phyloP scores from a whole-genome alignment of 768 basidiomycete species.

The Mrakia frigida region DNA sequence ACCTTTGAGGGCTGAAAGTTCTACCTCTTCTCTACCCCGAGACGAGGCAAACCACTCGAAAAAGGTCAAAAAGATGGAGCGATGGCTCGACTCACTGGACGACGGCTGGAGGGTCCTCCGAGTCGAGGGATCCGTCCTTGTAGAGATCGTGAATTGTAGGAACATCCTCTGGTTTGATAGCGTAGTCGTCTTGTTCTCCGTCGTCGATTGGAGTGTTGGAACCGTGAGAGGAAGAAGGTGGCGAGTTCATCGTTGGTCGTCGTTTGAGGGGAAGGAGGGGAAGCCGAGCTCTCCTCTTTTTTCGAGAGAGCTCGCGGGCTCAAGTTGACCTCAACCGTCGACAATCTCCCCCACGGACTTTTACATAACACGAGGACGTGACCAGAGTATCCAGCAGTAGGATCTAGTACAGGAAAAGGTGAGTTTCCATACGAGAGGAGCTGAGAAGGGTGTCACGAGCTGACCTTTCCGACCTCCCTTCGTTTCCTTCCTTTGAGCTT shows the following conservation, averaged over 20 bases:
- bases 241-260: not conserved
- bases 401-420: not conserved
- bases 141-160: constrained; percentile 16
- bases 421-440: not conserved
- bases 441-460: not conserved
- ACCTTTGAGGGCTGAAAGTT: too few relatives aligned
- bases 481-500: not conserved
- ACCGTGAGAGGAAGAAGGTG: not conserved
- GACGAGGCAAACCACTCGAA: not conserved
- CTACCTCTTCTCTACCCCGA: too few relatives aligned
- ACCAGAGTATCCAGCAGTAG: not conserved
- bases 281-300: too few relatives aligned
- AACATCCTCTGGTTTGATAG: not conserved
- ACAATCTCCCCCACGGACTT: not conserved
- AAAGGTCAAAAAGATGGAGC: not conserved
- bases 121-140: not conserved
- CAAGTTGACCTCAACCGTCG: not conserved
- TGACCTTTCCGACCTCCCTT: not conserved
- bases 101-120: not conserved
- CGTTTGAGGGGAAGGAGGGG: not conserved
- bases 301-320: not conserved
- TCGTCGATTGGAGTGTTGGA: not conserved
- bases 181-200: too few relatives aligned
- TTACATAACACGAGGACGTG: not conserved
- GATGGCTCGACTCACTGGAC: not conserved